Evolutionary conservation across 2,329 filamentous ascomycete species (phyloP).

Genomic region (Exophiala xenobiotica): DNA sequence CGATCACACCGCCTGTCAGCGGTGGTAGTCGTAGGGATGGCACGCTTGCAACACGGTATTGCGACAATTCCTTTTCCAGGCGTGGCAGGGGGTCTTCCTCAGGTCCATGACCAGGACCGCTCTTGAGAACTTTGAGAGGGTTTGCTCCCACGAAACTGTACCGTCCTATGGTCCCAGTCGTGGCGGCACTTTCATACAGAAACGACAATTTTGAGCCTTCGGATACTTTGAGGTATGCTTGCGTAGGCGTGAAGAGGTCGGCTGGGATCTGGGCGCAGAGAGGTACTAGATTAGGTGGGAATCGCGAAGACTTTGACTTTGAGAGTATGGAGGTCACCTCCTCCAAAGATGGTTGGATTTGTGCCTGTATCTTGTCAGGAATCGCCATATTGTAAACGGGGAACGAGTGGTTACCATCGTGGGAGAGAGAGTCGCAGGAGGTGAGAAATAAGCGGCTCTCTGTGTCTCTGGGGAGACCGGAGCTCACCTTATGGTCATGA

Average conservation of each 20-base stretch:
- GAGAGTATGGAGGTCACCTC: conserved; percentile 58
- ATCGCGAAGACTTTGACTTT: conserved; percentile 50
- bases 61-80: conserved; percentile 76
- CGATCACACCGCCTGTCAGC: conserved; percentile 87
- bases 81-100: conserved; percentile 79
- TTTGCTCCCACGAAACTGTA: conserved; percentile 94
- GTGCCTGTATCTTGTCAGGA: conserved; percentile 38
- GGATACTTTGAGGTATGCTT: conserved; percentile 77
- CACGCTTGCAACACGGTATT: conserved; percentile 77
- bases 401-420: neutral
- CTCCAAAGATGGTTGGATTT: conserved; percentile 61
- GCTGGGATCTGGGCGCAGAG: conserved; percentile 82
- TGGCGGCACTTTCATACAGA: conserved; percentile 90
- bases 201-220: conserved; percentile 73
- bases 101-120: conserved; percentile 81
- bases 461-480: neutral
- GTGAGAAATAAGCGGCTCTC: neutral
- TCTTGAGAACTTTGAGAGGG: conserved; percentile 75
- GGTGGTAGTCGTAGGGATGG: conserved; percentile 81
- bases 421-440: conserved; percentile 1
- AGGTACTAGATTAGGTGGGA: conserved; percentile 75
- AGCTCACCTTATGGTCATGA: neutral
- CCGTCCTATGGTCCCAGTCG: conserved; percentile 84
- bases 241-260: conserved; percentile 90
- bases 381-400: neutral